Base-by-base conservation (phyloP, 352 stramenopile species). In the Globisporangium ultimum region DNA sequence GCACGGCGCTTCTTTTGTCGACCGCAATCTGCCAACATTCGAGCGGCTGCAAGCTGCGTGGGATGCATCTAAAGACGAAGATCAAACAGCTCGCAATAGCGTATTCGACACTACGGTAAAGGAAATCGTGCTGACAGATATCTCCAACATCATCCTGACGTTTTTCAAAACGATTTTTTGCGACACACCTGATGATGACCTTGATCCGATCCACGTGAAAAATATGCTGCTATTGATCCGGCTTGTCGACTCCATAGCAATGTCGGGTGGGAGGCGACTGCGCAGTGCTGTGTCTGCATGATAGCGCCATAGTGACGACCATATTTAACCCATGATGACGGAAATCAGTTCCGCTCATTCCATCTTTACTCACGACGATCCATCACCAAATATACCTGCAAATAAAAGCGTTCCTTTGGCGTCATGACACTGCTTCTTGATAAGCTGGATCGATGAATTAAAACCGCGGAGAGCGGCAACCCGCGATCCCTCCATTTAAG, bases 111-210 rank as follows among this genome's bases (percentile, higher is more conserved):
- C 70, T 7, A 66, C 66, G 2, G 38, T 83, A 8, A 54, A 73
- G 36, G 74, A 87, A 38, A 62, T 75, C 28, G 54, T 88, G 4
- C 47, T 87, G 43, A 76, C 70, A 28, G 70, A 87, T 38, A 64
- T 78, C n/a, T 90, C 78, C 28, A 85, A 72, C 49, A 48, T 78
- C 17, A 63, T 88, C 3, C 55, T 89, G 14, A 72, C 63, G 21
- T 65, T 74, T 13, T 88, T 89, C 55, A 82, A 83, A 45, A 70
- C 53, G 24, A 58, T 73, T 14, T 85, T 85, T 55, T 68, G 68
- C 24, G 70, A 76, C 53, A 67, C 52, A 0, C 40, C 52, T 36
- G 7, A 36, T 11, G 67, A 74, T 28, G 58, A 64, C 20, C 72
- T 63, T 14, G 55, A 72, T 46, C 50, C 61, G 3, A 22, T 14